Evolutionary conservation across 2,329 filamentous ascomycete genomes (phyloP).

Genomic region (Penicillium sp.): DNA sequence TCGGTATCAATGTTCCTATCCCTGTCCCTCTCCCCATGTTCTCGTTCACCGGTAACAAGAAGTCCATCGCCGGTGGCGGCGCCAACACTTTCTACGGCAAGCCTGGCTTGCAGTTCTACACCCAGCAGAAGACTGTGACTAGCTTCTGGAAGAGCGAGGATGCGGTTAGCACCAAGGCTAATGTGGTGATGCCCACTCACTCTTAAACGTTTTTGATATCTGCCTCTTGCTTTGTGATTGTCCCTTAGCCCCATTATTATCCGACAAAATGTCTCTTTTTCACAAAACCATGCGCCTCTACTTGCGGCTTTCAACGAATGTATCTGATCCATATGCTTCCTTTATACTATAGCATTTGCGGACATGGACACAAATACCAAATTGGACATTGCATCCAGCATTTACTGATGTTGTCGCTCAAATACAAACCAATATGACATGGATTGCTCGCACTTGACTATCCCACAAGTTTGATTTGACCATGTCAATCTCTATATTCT

Average conservation of each 20-base stretch:
- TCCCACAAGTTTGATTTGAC: neutral
- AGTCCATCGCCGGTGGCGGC: slow-evolving; percentile 84
- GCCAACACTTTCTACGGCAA: slow-evolving; percentile 94
- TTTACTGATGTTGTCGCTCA: neutral
- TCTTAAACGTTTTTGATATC: slow-evolving; percentile 19
- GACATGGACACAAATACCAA: neutral
- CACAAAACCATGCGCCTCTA: neutral
- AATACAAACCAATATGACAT: neutral
- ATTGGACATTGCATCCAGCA: neutral
- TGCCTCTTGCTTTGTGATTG: slow-evolving; percentile 2
- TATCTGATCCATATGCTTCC: neutral
- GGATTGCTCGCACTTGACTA: neutral
- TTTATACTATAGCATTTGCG: neutral
- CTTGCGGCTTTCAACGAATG: slow-evolving; percentile 8
- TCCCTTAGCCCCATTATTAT: slow-evolving; percentile 1
- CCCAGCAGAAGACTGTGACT: slow-evolving; percentile 96
- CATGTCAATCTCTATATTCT: neutral
- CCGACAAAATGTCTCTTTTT: neutral
- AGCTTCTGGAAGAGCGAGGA: slow-evolving; percentile 84
- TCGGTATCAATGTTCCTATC: slow-evolving; percentile 65
- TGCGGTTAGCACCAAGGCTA: slow-evolving; percentile 77
- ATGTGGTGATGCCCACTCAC: slow-evolving; percentile 81
- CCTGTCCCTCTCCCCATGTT: slow-evolving; percentile 62
- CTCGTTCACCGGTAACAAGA: slow-evolving; percentile 71
- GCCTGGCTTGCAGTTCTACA: slow-evolving; percentile 90